Evolutionary conservation across 495 filamentous ascomycete species (phyloP).

Genomic region (Xanthoparmelia taractica): DNA sequence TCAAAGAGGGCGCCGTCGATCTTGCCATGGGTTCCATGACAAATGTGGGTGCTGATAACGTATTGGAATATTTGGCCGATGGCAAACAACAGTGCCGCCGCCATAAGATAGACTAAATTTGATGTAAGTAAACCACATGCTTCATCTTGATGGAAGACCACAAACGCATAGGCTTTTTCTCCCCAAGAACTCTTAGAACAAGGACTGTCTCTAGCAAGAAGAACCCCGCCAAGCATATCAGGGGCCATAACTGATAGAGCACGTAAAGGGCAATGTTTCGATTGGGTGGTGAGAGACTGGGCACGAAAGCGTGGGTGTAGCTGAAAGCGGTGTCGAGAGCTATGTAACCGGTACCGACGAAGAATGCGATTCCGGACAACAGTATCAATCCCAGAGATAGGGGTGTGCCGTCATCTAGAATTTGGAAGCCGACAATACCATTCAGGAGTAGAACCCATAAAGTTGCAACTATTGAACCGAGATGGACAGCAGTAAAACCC

Average conservation of each 20-base stretch:
- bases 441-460: constrained; percentile 90
- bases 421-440: constrained; percentile 83
- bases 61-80: constrained; percentile 94
- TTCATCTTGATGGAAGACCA: constrained; percentile 6
- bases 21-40: constrained; percentile 67
- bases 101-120: constrained; percentile 60
- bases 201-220: constrained; percentile 74
- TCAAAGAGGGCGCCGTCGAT: constrained; percentile 93
- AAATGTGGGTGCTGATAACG: constrained; percentile 84
- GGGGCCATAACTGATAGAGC: constrained; percentile 81
- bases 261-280: constrained; percentile 85
- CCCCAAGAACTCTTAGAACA: constrained; percentile 76
- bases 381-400: constrained; percentile 70
- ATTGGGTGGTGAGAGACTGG: constrained; percentile 48
- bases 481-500: constrained; percentile 89
- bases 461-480: constrained; percentile 80
- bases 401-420: constrained; percentile 87
- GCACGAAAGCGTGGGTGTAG: constrained; percentile 71
- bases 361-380: constrained; percentile 60
- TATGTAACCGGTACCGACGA: constrained; percentile 92
- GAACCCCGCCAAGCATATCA: constrained; percentile 80
- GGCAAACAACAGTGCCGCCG: constrained; percentile 72
- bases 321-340: constrained; percentile 85
- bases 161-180: constrained; percentile 78
- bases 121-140: background rate